Evolutionary conservation across 805 yeast genomes (phyloP), one percentile per base, ranked within the genome.

Genomic region (Yamadazyma akitaensis): DNA sequence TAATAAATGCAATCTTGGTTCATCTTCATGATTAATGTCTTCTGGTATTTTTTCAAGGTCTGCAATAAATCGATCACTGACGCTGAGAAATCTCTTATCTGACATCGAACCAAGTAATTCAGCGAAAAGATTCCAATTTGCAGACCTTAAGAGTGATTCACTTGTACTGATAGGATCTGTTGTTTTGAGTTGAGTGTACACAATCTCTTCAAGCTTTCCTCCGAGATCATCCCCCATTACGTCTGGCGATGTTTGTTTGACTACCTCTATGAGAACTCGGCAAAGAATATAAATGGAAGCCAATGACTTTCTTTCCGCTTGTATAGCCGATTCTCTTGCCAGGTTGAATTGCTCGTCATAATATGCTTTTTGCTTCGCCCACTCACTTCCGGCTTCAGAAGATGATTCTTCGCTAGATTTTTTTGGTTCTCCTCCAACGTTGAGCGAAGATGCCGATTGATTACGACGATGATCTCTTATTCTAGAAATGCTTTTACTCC

Each of bases 71-170:
- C 96, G 70, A 62, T 94, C 99, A 59, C 96, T 88, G 1, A 94
- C 98, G 46, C 90, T 84, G 11, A 88, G 62, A 54, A 94, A 90
- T 43, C 95, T 75, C 52, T 82, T 82, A 38, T 80, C 85, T 0
- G 96, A 88, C 96, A 95, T 90, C 53, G 82, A 84, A 1, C 99
- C 99, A 35, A 95, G 66, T 6, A 94, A 70, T 51, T 86, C 87
- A 0, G 98, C 96, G 63, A 94, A 84, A 31, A 91, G 75, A 57
- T 87, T 85, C 98, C 98, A 94, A 62, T 94, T 94, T 0, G 97
- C 89, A 7, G 94, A 83, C 47, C 96, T 78, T 2, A 92, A 88
- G 19, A 82, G 70, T 38, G 88, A 83, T 46, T 70, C 75, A 42
- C 72, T 63, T 1, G 75, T 68, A 2, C 84, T 76, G 6, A 87